A percentile compares a stretch with the other conserved stretches of the same genome.
phyloP scores from a whole-genome alignment of 805 yeast genomes.

The Candida sakaeoensis region DNA sequence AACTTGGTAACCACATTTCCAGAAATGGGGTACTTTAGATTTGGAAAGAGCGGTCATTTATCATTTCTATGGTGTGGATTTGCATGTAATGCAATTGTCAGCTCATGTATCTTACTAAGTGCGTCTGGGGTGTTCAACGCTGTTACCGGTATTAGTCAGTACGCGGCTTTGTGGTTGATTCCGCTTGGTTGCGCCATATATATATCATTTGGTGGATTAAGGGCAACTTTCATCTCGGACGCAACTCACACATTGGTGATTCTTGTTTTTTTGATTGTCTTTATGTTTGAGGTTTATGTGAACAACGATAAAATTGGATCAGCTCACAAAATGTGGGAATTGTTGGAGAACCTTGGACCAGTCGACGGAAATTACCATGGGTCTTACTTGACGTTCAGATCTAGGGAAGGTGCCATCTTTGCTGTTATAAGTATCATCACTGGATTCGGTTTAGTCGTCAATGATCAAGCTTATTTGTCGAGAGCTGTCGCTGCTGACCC shows the following conservation, averaged over 20 bases:
- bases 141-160: conserved; percentile 67
- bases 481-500: conserved; percentile 25
- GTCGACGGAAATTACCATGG: conserved; percentile 16
- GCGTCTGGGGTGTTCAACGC: conserved; percentile 77
- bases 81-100: conserved; percentile 19
- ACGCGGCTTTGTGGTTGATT: conserved; percentile 20
- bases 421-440: conserved; percentile 19
- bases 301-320: conserved; percentile 20
- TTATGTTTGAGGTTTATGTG: conserved; percentile 18
- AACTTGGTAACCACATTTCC: conserved; percentile 31
- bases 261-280: conserved; percentile 17
- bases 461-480: conserved; percentile 24
- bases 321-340: conserved; percentile 22
- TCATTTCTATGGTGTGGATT: conserved; percentile 22
- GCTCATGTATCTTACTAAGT: conserved; percentile 20
- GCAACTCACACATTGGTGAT: conserved; percentile 24
- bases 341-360: conserved; percentile 15
- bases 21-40: conserved; percentile 23
- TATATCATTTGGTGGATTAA: conserved; percentile 22
- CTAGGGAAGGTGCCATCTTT: conserved; percentile 19
- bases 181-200: conserved; percentile 23
- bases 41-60: conserved; percentile 25
- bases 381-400: conserved; percentile 16
- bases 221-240: conserved; percentile 25
- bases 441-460: conserved; percentile 20